Base-by-base conservation (phyloP, 2,329 filamentous ascomycete genomes). In the Pyricularia pennisetigena region DNA sequence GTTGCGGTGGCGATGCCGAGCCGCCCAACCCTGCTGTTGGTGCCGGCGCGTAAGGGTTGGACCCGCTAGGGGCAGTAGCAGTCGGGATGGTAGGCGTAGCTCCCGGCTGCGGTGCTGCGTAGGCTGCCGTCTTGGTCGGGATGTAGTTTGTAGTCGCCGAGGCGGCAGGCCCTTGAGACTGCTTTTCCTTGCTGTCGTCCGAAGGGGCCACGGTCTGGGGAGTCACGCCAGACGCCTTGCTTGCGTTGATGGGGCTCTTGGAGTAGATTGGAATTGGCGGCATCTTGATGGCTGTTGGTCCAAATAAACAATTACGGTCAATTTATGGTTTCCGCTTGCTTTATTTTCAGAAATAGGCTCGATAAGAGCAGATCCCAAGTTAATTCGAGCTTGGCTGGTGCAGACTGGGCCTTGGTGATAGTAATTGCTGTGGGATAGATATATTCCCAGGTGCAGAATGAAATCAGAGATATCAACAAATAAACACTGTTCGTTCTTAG, bases 221-320 rank as follows among this genome's bases (percentile, higher is more conserved):
- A 24, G 83, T 84, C 61, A 78, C 74, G 35, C 79, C 83, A 20
- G 79, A 79, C 65, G 85, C 79, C 76, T 86, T 88, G 69, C 82
- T 78, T 54, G 84, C 82, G 72, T 80, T 84, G 75, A 89, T 87
- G 64, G 87, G 86, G 74, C 85, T 87, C 68, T 83, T 76, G 49
- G 81, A 83, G 76, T 87, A 86, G 61, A 88, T 82, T 65, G 83
- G 84, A 70, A 89, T 83, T n/a, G 86, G 82, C 65, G 86, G 81
- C 86, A 89, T 89, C n/a, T 64, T 78, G 73, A 26, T 7, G 23
- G 57, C 1, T 69, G 29, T 59, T 29, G 57, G 23, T 61, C 6
- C 5, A 49, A 16, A 49, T n/a, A 49, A 49, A 49, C 6, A n/a
- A 4, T 2, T 1, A 49, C 2, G 41, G n/a, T n/a, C 41, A 49